These are phyloP conservation scores for Tilletia caries DNA, from an alignment of 1,284 basidiomycete genomes.

Conservation along the genomic window DNA sequence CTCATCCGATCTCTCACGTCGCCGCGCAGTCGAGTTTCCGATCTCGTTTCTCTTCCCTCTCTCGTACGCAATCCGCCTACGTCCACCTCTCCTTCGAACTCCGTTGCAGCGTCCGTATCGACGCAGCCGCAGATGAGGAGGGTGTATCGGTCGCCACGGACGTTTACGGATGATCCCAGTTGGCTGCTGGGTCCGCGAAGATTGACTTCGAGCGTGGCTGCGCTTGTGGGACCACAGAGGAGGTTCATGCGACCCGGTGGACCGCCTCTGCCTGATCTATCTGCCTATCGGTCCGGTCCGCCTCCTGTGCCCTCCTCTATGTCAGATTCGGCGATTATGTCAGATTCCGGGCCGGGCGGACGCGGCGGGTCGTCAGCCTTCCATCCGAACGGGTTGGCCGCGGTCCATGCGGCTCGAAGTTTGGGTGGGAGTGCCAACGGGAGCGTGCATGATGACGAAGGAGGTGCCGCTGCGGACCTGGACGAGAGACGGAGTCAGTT, in stretches of 20 bases:
- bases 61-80: slow-evolving; percentile 1
- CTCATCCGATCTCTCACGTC: not conserved
- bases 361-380: not conserved
- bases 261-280: not conserved
- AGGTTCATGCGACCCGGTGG: not conserved
- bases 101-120: not conserved
- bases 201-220: slow-evolving; percentile 1
- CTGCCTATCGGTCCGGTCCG: not conserved
- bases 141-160: not conserved
- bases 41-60: not conserved
- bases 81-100: not conserved
- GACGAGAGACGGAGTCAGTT: not conserved
- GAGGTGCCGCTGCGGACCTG: not conserved
- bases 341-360: not conserved
- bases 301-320: not conserved
- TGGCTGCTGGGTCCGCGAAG: not conserved
- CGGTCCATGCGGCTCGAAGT: not conserved
- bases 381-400: not conserved
- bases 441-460: not conserved
- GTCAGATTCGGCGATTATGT: not conserved
- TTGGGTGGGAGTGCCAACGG: not conserved
- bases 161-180: not conserved
- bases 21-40: not conserved
- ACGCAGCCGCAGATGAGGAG: not conserved
- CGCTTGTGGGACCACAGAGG: not conserved